Base-by-base conservation (phyloP, 1,284 basidiomycete genomes). In the Puccinia hordei region DNA sequence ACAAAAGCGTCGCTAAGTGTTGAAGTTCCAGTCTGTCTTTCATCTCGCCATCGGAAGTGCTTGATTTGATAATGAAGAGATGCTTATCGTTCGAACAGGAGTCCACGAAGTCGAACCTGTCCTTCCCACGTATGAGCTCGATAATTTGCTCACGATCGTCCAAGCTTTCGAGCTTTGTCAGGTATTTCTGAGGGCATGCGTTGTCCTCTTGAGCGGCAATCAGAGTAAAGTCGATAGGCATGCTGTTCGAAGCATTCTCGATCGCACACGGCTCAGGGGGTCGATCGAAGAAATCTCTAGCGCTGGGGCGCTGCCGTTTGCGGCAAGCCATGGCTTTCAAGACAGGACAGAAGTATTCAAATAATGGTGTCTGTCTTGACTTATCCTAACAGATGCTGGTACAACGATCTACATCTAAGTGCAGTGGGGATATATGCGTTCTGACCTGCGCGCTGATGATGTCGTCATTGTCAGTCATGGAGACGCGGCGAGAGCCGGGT, bases 221-320 rank as follows among this genome's bases (percentile, higher is more conserved):
- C 30, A 22, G 30, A 19, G 10, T 27, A 30, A 41, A 55, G 24
- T 55, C 30, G 17, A 33, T 15, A 22, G 46, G 41, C 9, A 1
- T 30, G 44, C 35, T 46, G 15, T n/a, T 1, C 19, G 30, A 17
- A 3, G 46, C 19, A 13, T 41, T 13, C 12, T 33, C 66, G 41
- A 38, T 35, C 44, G 38, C 65, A 24, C 2, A n/a, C 1, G 17
- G 27, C 24, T 10, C 8, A 10, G 66, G 17, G 3, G 63, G 63
- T 13, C 38, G 41, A 49, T 68, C 66, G n/a, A 68, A 49, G 22
- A 68, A 51, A 17, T 68, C 66, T 13, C 41, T n/a, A n/a, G 66
- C 66, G 15, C 44, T 46, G 22, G 66, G 66, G 4, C 66, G 66
- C 44, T 68, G 66, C 0, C 66, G 66, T n/a, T 68, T 68, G 1